Percentiles rank a stretch among this genome's conserved stretches.
Conservation (phyloP, 106 monocot genomes). For the Agapanthus africanus region DNA sequence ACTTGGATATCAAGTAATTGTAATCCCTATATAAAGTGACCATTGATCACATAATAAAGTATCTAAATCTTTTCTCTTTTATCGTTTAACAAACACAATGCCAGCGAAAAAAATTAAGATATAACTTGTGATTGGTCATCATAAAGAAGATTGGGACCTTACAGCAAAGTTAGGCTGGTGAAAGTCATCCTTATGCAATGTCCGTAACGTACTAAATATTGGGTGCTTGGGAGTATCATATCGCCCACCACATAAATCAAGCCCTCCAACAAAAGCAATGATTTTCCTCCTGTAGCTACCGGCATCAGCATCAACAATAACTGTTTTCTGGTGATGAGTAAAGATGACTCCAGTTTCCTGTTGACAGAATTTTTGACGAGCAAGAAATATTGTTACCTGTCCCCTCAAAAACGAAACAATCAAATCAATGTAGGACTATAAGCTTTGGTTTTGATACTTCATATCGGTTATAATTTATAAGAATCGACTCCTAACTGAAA, state of each 20-base stretch:
- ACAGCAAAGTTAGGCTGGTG: slow-evolving; percentile 83
- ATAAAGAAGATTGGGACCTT: slow-evolving; percentile 9
- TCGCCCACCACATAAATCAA: slow-evolving; percentile 86
- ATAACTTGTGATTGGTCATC: background rate
- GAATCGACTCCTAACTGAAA: too few species aligned
- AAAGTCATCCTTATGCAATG: slow-evolving; percentile 85
- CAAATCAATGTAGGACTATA: background rate
- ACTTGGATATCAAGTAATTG: background rate
- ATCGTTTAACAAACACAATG: background rate
- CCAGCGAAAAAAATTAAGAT: background rate
- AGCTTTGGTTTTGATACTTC: background rate
- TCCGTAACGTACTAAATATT: slow-evolving; percentile 63
- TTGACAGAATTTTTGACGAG: slow-evolving; percentile 6
- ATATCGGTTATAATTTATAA: too few species aligned
- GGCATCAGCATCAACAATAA: slow-evolving; percentile 84
- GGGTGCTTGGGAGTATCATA: slow-evolving; percentile 76
- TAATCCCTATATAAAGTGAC: background rate
- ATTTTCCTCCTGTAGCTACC: slow-evolving; percentile 58
- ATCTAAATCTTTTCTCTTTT: background rate
- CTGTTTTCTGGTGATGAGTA: slow-evolving; percentile 96
- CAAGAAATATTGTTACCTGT: background rate
- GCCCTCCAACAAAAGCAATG: slow-evolving; percentile 87
- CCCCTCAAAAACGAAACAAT: background rate
- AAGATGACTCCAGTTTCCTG: slow-evolving; percentile 88
- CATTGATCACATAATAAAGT: background rate